Conservation (phyloP, 1,284 basidiomycete species). For the Austroboletus novae-zelandiae region DNA sequence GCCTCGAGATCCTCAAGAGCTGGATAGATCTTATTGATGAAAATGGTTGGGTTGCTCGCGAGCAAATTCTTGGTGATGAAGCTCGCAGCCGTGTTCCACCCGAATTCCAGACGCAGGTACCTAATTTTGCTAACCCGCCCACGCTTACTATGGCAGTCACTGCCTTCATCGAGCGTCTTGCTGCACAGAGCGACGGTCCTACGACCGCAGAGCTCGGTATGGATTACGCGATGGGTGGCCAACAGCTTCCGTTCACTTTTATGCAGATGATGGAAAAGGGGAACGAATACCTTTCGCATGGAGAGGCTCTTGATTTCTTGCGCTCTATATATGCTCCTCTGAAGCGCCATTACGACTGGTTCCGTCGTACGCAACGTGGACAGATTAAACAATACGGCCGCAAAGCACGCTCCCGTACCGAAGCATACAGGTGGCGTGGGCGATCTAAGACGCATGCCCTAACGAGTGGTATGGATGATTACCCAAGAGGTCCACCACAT, state of each 20-base stretch:
- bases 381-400: constrained; percentile 90
- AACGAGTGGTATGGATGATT: constrained; percentile 95
- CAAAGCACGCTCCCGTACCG: constrained; percentile 76
- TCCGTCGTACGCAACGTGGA: constrained; percentile 88
- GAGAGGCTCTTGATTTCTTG: constrained; percentile 67
- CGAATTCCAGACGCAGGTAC: constrained; percentile 91
- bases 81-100: constrained; percentile 87
- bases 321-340: constrained; percentile 80
- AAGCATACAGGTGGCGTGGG: constrained; percentile 95
- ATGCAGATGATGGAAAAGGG: constrained; percentile 28
- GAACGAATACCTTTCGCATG: constrained; percentile 54
- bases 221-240: constrained; percentile 47
- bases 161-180: constrained; percentile 79
- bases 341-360: constrained; percentile 93
- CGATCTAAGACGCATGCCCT: constrained; percentile 83
- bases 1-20: constrained; percentile 83
- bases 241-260: constrained; percentile 46
- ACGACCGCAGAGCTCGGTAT: constrained; percentile 63
- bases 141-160: constrained; percentile 90
- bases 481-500: constrained; percentile 85
- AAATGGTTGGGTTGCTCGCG: constrained; percentile 92
- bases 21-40: constrained; percentile 92
- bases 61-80: constrained; percentile 95
- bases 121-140: constrained; percentile 91
- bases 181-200: constrained; percentile 41